Evolutionary conservation across 306 rosid species (phyloP), one percentile per base, ranked within the genome.

Genomic region (Ceratonia siliqua): DNA sequence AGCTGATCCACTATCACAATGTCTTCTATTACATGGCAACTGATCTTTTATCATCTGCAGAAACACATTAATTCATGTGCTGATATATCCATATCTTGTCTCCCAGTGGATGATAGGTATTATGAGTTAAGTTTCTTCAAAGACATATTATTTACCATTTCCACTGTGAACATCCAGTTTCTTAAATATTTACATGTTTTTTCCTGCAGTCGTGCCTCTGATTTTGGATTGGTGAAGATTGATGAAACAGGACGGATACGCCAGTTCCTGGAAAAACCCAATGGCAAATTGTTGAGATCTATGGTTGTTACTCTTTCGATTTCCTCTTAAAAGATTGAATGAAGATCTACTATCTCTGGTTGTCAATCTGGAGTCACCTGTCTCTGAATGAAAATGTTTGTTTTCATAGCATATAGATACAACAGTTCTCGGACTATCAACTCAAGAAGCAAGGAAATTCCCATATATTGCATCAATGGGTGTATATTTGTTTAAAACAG

Each of bases 391-490:
- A 42, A 56, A 64, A 42, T 70, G 46, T 69, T 78, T 78, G 55
- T 70, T 81, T 53, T 59, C 50, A 20, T 79, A 85, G 89, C 80
- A 76, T 70, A 78, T 81, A 66, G 86, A 85, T 85, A 85, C 89
- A 8, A 72, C 79, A 75, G 20, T 59, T 72, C 75, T 82, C 33
- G 89, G 89, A 41, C 39, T 85, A 67, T 85, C 89, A 66, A 24
- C 78, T 53, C 84, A 78, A 49, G 80, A 85, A 67, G 86, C 88
- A 67, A 75, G 75, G 62, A 79, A 82, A 30, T 62, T 71, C 78
- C 79, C 89, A 39, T 82, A 85, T 62, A 82, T 85, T 22, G 89
- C 89, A 75, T 85, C 89, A 43, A 85, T 81, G 89, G 86, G 89
- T 35, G 62, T 85, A 65, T 85, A 85, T 27, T 75, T 85, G 80